Base-by-base conservation (phyloP, 1,139 yeast genomes). In the Zygosaccharomyces sapae region DNA sequence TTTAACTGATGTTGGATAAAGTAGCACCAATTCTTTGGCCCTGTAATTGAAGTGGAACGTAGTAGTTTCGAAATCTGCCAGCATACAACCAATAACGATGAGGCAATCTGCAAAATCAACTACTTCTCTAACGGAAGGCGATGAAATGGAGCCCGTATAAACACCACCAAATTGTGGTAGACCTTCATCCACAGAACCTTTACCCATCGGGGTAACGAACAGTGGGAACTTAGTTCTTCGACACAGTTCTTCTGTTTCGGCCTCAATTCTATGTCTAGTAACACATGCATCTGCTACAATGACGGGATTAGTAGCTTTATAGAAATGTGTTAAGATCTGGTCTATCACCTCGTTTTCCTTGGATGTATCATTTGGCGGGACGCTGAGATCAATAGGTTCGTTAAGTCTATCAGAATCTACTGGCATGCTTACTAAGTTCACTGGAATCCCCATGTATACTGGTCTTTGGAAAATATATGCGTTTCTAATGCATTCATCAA, bases 181-280 rank as follows among this genome's bases (percentile, higher is more conserved):
- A 47, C 72, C 73, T 69, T 87, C 96, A 67, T 85, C 81, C 55
- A 86, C 76, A 7, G 79, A 75, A 45, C 89, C 85, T 69, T 87
- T 87, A 63, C 95, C 95, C 95, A 87, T 86, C 44, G 96, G 95
- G 13, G 96, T 87, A 34, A 86, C 84, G 68, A 79, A 87, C 9
- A 83, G 84, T 1, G 95, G 95, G 76, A 82, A 86, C 58, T 82
- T 80, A n/a, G 95, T 85, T 39, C 71, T 62, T 51, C 77, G 76
- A 43, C 83, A 82, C 55, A 87, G 74, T 51, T 71, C 66, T 47
- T 69, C 70, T 40, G 85, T 81, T 66, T 83, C 87, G 16, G 65
- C 67, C 51, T 73, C 73, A 55, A 81, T 80, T 53, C 72, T 73
- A 63, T 86, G 94, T 67, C 95, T 77, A 29, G 81, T 71, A 42